These are phyloP conservation scores for Deuterostichococcus epilithicus DNA, from an alignment of 139 green algal genomes.

Conservation along the genomic window DNA sequence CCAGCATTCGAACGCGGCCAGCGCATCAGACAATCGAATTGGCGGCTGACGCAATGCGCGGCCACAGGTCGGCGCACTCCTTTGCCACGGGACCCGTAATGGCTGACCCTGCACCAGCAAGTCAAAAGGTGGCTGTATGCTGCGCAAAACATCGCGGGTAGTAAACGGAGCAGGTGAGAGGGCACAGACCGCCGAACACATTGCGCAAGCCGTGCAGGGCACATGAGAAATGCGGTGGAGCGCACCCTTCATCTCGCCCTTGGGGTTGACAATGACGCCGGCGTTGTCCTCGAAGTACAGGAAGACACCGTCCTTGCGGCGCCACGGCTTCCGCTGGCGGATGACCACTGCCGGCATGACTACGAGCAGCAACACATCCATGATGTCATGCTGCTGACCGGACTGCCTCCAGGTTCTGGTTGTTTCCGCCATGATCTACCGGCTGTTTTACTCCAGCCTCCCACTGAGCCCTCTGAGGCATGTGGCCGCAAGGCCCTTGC, in stretches of 20 bases:
- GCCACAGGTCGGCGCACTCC: conserved; percentile 99
- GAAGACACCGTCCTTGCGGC: conserved; percentile 95
- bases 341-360: conserved; percentile 93
- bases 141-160: no score
- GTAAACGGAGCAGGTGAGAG: no score
- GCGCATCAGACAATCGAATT: conserved; percentile 98
- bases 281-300: conserved; percentile 99
- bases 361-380: conserved; percentile 21
- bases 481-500: no score
- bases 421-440: no score
- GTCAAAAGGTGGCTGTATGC: not conserved
- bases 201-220: not conserved
- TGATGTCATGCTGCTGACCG: no score
- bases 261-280: conserved; percentile 99
- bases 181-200: no score
- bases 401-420: no score
- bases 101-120: conserved; percentile 78
- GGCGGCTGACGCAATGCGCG: conserved; percentile 94
- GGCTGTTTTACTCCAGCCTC: no score
- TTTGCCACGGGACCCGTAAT: conserved; percentile 99
- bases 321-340: conserved; percentile 96
- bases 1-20: no score
- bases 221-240: not conserved
- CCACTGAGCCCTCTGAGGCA: no score
- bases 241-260: conserved; percentile 99